Conservation (phyloP, 768 basidiomycete genomes). For the Termitomyces heimii region DNA sequence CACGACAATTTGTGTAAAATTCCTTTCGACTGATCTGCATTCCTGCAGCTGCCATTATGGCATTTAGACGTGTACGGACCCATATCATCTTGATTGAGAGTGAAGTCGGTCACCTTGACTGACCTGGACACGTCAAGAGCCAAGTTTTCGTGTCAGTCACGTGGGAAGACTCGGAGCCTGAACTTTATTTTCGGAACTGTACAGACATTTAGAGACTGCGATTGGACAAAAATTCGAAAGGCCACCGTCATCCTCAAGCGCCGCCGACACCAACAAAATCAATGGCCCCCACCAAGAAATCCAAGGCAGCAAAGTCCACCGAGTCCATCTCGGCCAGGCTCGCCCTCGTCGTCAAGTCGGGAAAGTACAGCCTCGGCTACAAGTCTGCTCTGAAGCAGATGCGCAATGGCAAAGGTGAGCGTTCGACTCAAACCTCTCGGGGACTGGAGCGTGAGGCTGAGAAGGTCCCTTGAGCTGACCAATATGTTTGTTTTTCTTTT, state of each 20-base stretch:
- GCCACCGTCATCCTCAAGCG: constrained; percentile 14
- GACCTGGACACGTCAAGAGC: not conserved
- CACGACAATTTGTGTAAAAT: not conserved
- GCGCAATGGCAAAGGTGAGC: constrained; percentile 95
- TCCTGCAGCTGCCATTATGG: not conserved
- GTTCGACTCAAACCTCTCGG: constrained; percentile 45
- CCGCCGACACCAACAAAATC: constrained; percentile 20
- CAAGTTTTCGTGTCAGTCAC: not conserved
- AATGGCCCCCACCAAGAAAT: constrained; percentile 96
- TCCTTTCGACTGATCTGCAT: not conserved
- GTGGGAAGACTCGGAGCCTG: constrained; percentile 17
- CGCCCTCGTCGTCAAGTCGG: constrained; percentile 97
- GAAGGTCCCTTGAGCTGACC: constrained; percentile 88
- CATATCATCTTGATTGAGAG: not conserved
- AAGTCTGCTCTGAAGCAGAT: constrained; percentile 98
- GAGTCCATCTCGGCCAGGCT: constrained; percentile 92
- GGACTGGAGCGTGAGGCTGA: constrained; percentile 99
- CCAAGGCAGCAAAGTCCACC: constrained; percentile 87
- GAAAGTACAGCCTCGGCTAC: constrained; percentile 96
- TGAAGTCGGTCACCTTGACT: not conserved
- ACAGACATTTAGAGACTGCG: constrained; percentile 13
- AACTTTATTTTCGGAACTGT: constrained; percentile 26
- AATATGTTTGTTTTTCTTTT: constrained; percentile 27
- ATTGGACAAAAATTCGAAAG: not conserved
- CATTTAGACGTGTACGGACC: not conserved